Conservation (phyloP, 1,284 basidiomycete genomes). For the Pholiota adiposa region DNA sequence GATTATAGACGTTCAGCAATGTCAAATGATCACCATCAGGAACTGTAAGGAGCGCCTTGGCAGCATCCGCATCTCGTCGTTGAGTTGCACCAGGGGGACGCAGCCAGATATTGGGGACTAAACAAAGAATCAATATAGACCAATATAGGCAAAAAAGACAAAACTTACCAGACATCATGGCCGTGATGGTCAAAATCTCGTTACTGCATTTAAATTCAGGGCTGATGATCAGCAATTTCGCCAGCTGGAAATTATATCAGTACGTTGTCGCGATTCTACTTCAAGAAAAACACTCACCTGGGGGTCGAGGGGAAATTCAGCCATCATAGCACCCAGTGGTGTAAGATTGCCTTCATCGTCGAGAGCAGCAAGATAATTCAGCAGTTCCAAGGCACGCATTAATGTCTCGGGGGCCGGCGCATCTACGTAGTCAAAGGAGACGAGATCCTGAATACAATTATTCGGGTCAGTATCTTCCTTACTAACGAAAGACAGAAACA, state of each 20-base stretch:
- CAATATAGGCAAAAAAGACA: background rate
- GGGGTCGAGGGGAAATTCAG: conserved; percentile 97
- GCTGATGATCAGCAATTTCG: conserved; percentile 94
- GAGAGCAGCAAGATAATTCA: conserved; percentile 92
- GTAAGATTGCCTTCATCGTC: conserved; percentile 97
- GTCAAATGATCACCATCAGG: conserved; percentile 98
- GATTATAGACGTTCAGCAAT: conserved; percentile 94
- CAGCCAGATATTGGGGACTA: conserved; percentile 93
- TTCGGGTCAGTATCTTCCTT: background rate
- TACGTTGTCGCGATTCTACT: background rate
- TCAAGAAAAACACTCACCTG: conserved; percentile 55
- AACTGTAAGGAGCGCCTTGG: conserved; percentile 88
- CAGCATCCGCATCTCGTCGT: conserved; percentile 89
- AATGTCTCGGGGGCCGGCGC: conserved; percentile 97
- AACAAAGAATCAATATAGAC: background rate
- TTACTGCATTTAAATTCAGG: conserved; percentile 97
- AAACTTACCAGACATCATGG: conserved; percentile 88
- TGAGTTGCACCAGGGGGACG: conserved; percentile 78
- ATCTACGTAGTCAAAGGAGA: conserved; percentile 95
- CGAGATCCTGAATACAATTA: conserved; percentile 66
- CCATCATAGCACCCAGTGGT: conserved; percentile 89
- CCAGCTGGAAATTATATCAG: conserved; percentile 52
- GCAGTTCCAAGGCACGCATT: conserved; percentile 95
- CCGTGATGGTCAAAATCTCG: conserved; percentile 93
- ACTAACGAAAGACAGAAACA: conserved; percentile 3